phyloP scores from a whole-genome alignment of 2,329 filamentous ascomycete species.

The Trichoderma koningiopsis region DNA sequence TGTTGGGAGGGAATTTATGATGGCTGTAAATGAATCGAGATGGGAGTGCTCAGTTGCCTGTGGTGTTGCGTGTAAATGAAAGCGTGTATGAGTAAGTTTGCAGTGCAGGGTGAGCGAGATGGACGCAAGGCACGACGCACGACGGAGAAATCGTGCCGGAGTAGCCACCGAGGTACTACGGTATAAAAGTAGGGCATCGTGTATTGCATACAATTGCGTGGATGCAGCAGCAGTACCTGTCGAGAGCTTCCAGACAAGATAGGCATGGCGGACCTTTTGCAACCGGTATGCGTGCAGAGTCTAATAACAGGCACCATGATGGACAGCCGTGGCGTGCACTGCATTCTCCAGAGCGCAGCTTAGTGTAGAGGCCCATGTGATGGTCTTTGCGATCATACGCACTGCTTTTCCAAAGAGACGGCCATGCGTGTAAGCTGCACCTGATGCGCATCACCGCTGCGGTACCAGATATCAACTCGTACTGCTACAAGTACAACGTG shows the following conservation, averaged over 20 bases:
- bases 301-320: neutral
- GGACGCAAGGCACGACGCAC: neutral
- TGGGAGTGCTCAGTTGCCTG: neutral
- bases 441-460: neutral
- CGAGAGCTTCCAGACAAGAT: neutral
- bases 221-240: neutral
- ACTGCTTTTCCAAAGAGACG: no score
- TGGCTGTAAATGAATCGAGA: neutral
- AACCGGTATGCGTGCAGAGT: slow-evolving; percentile 5
- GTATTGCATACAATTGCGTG: neutral
- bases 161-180: neutral
- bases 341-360: neutral
- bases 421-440: neutral
- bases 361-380: neutral
- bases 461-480: neutral
- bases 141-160: neutral
- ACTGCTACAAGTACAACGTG: no score
- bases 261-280: neutral
- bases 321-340: neutral
- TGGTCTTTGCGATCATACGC: no score
- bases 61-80: neutral
- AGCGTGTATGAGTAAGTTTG: neutral
- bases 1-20: no score
- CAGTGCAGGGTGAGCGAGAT: neutral
- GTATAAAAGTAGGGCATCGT: neutral